Evolutionary conservation across 768 basidiomycete species (phyloP), one percentile per base, ranked within the genome.

Genomic region (Gautieria morchelliformis): DNA sequence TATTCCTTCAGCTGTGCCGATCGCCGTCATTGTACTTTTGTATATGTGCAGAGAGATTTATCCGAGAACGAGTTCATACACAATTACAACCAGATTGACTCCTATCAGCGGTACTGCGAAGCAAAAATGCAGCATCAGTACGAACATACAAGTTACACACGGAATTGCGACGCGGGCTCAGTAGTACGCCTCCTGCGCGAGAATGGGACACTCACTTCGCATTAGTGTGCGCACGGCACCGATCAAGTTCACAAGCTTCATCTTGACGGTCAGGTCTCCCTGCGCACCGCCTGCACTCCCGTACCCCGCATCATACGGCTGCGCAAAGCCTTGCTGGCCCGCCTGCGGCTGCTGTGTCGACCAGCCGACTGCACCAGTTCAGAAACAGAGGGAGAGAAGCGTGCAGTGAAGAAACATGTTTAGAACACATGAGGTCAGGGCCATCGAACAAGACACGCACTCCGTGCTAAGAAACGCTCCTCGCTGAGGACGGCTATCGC

Each of bases 401-500:
- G 44, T 32, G 46, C 20, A 17, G 48, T 10, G 32, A 49, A 30
- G 11, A 30, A 49, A 48, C 44, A 20, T n/a, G n/a, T n/a, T n/a
- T n/a, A n/a, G 52, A 41, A 39, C 37, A 57, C 32, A 50, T 37
- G 35, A 37, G 35, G 17, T 40, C 45, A 56, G 5, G 5, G 55
- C 56, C 41, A 58, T 49, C 35, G 14, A 37, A 37, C 20, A 47
- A 39, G 58, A 24, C 56, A 78, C 87, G 64, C 67, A 95, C 93
- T 93, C 68, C 85, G 78, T 20, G 93, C 87, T 56, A 99, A 84
- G 72, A 99, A 99, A 7, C 95, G 82, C 64, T 99, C 95, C 71
- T 99, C 95, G 65, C 85, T 95, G 60, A 99, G 78, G 58, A 99
- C 85, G 8, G 95, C 95, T 69, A 98, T 83, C 46, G 93, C 91